Base-by-base conservation (phyloP, 164 flowering plant species). In the Pachysandra terminalis region DNA sequence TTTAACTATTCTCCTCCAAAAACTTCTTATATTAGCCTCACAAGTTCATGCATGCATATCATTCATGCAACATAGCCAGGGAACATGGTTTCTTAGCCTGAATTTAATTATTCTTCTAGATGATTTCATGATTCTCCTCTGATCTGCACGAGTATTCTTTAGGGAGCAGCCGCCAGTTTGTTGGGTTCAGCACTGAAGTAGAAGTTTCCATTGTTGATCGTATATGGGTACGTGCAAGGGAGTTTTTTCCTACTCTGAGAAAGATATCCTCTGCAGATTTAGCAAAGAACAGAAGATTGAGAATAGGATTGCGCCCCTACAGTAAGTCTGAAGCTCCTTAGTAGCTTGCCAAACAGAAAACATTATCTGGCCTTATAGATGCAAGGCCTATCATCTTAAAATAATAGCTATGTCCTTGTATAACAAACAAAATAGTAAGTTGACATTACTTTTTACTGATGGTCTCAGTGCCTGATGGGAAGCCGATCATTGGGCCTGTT, bases 151-250 rank as follows among this genome's bases (percentile, higher is more conserved):
- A 40, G 9, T 59, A 3, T 19, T 35, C 65, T 68, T 65, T 86
- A 90, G 98, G 98, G 65, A 95, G 96, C 77, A 95, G 98, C 84
- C 89, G 96, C 49, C 83, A 95, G 73, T 84, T 95, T 81, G 74
- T 74, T 66, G 97, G 97, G 21, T 95, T 89, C 72, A 70, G 67
- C 73, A 83, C 88, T 17, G 87, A 85, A 69, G 71, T 81, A 48
- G 90, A 91, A 56, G 87, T 84, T 27, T 69, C 82, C 26, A 75
- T 95, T 24, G 66, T 95, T 49, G 56, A 74, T 28, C 75, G 66
- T 56, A 95, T 95, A 73, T 91, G 96, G 96, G 71, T 75, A 35
- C 82, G 89, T 45, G 92, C 91, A 51, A 78, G 77, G 59, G 87
- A 83, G n/a, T 91, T 89, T 81, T 87, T 91, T 77, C 97, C 97